phyloP scores from a whole-genome alignment of 2,329 filamentous ascomycete species.

The Nemania sp. region DNA sequence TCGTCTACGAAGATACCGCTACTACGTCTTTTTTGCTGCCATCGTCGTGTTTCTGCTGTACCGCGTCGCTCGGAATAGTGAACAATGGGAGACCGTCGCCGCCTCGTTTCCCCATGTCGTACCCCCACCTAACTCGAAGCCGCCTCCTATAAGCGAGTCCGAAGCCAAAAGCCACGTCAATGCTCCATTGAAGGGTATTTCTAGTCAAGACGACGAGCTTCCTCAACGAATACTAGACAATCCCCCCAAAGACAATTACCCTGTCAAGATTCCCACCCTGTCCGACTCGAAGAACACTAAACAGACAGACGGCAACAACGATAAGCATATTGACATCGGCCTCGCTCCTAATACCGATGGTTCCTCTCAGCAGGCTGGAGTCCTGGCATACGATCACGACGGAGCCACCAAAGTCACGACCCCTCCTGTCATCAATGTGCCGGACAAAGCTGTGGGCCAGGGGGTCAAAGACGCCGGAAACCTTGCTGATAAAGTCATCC shows the following conservation, averaged over 20 bases:
- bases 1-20: conserved; percentile 37
- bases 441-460: conserved; percentile 36
- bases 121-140: conserved; percentile 13
- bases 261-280: conserved; percentile 31
- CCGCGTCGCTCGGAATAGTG: conserved; percentile 30
- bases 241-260: conserved; percentile 20
- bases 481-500: conserved; percentile 45
- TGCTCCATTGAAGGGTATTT: conserved; percentile 15
- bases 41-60: conserved; percentile 36
- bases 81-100: conserved; percentile 35
- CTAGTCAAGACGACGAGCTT: conserved; percentile 23
- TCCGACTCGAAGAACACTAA: conserved; percentile 30
- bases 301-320: conserved; percentile 20
- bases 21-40: conserved; percentile 36
- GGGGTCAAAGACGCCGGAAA: conserved; percentile 33
- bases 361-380: conserved; percentile 19
- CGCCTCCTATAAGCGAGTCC: conserved; percentile 12
- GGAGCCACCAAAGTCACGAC: conserved; percentile 32
- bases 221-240: conserved; percentile 26
- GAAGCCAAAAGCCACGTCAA: conserved; percentile 19
- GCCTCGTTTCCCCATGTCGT: conserved; percentile 27
- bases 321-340: conserved; percentile 21
- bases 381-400: conserved; percentile 34
- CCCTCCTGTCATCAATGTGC: conserved; percentile 35
- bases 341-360: conserved; percentile 22